These are phyloP conservation scores for Punica granatum DNA, from an alignment of 345 rosid species.

Conservation along the genomic window DNA sequence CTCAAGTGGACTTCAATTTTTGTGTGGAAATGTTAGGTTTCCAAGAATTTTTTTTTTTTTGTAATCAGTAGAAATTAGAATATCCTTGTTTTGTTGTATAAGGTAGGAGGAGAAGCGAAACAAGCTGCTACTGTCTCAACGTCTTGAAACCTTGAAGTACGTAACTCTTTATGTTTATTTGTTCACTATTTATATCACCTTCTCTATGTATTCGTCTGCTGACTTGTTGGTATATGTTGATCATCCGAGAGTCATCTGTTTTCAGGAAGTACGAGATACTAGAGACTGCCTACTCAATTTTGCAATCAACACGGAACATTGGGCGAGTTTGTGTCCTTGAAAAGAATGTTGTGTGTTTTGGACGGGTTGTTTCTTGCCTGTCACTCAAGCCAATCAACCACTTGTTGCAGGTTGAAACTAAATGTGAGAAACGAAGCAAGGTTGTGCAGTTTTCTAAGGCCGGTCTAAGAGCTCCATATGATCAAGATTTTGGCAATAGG, in stretches of 20 bases:
- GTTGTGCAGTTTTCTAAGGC: conserved; percentile 51
- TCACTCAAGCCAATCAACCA: background rate
- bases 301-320: conserved; percentile 57
- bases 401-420: conserved; percentile 45
- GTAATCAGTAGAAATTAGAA: background rate
- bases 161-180: conserved; percentile 1
- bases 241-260: conserved; percentile 3
- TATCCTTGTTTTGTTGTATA: background rate
- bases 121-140: conserved; percentile 31
- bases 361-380: background rate
- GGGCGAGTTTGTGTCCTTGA: conserved; percentile 44
- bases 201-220: background rate
- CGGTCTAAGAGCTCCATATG: conserved; percentile 33
- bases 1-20: background rate
- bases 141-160: conserved; percentile 55
- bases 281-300: conserved; percentile 46
- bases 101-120: conserved; percentile 59
- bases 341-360: background rate
- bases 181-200: background rate
- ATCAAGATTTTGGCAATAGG: conserved; percentile 14
- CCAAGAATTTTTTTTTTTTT: conserved; percentile 6
- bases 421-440: conserved; percentile 50
- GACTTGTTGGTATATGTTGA: background rate
- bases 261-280: conserved; percentile 64
- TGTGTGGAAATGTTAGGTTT: background rate